phyloP scores from a whole-genome alignment of 2,329 filamentous ascomycete species.

The Cyphellophora attinorum region DNA sequence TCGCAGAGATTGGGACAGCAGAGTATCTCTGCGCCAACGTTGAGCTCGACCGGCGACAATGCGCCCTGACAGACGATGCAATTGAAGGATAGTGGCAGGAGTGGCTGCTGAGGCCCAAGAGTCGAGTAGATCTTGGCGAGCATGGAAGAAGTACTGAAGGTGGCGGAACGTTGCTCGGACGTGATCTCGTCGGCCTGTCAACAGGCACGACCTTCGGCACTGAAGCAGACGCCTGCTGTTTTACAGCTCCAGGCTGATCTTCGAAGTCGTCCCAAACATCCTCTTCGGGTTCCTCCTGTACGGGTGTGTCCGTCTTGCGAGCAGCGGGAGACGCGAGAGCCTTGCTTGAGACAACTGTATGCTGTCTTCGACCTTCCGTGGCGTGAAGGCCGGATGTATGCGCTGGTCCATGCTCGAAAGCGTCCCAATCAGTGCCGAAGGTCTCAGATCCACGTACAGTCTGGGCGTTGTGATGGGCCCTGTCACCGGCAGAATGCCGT shows the following conservation, averaged over 20 bases:
- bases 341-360: no score
- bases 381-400: no score
- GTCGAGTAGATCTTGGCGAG: constrained; percentile 59
- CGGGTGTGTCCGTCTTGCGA: neutral
- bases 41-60: constrained; percentile 76
- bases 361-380: no score
- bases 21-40: constrained; percentile 83
- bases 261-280: constrained; percentile 49
- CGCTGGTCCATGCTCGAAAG: no score
- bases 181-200: no score
- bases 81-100: constrained; percentile 4
- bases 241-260: constrained; percentile 24
- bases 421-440: no score
- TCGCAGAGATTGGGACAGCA: constrained; percentile 77
- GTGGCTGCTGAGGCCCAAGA: constrained; percentile 14
- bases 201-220: constrained; percentile 91
- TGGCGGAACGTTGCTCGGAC: constrained; percentile 81
- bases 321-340: no score
- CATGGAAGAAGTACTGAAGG: constrained; percentile 72
- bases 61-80: constrained; percentile 56
- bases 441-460: no score
- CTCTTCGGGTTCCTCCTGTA: constrained; percentile 25
- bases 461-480: no score
- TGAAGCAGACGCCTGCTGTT: constrained; percentile 74
- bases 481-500: no score